Conservation (phyloP, 2,329 filamentous ascomycete genomes). For the Lecanicillium sp. region DNA sequence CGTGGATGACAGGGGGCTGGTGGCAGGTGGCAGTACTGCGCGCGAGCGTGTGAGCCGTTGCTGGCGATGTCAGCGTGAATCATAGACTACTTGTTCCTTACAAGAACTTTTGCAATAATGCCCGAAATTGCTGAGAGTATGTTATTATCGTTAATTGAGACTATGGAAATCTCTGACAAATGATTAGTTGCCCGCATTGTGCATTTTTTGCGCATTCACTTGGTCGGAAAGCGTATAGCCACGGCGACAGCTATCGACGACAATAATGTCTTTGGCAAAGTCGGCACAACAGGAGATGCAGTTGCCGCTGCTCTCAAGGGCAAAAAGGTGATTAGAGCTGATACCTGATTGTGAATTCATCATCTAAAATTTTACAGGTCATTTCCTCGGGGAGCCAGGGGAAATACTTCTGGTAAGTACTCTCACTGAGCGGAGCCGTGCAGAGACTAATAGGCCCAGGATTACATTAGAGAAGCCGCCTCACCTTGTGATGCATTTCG, state of each 20-base stretch:
- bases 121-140: slow-evolving; percentile 55
- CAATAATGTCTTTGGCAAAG: slow-evolving; percentile 82
- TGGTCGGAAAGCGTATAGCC: slow-evolving; percentile 75
- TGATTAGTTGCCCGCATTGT: slow-evolving; percentile 73
- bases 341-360: not conserved
- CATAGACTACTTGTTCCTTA: not conserved
- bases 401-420: slow-evolving; percentile 81
- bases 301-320: slow-evolving; percentile 68
- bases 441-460: slow-evolving; percentile 17
- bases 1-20: not conserved
- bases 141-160: slow-evolving; percentile 5
- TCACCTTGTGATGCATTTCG: slow-evolving; percentile 84
- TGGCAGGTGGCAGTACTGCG: not conserved
- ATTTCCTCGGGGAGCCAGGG: slow-evolving; percentile 72
- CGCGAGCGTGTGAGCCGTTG: not conserved
- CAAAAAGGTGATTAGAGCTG: slow-evolving; percentile 43
- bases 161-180: slow-evolving; percentile 5
- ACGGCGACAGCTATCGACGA: slow-evolving; percentile 69
- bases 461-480: slow-evolving; percentile 61
- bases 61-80: not conserved
- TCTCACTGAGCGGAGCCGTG: not conserved
- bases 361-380: slow-evolving; percentile 28
- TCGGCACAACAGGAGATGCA: slow-evolving; percentile 66
- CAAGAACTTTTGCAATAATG: slow-evolving; percentile 30
- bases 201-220: slow-evolving; percentile 71